Percentiles rank a stretch among this genome's conserved stretches.
Evolutionary conservation across 257 asterid species (phyloP).

Genomic region (Gentiana straminea): DNA sequence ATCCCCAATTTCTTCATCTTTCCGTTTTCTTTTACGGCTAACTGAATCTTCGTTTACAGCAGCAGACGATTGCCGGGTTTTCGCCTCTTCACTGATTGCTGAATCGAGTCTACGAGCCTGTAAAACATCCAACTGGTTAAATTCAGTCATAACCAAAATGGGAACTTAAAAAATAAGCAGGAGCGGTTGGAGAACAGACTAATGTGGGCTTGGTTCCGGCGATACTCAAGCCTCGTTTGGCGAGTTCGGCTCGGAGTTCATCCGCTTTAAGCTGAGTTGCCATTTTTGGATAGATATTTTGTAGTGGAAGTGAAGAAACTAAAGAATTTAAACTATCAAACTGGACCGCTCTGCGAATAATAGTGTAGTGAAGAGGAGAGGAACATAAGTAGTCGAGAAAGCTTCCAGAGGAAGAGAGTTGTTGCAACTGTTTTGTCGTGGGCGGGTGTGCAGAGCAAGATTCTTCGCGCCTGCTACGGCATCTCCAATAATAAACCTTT

Average conservation of each 20-base stretch:
- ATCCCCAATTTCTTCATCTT: conserved; percentile 23
- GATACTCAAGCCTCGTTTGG: conserved; percentile 67
- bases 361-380: neutral
- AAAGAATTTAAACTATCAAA: neutral
- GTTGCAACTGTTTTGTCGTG: neutral
- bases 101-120: conserved; percentile 67
- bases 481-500: no score
- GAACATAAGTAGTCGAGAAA: neutral
- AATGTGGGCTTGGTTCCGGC: conserved; percentile 59
- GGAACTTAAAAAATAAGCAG: neutral
- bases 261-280: conserved; percentile 48
- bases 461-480: conserved; percentile 14
- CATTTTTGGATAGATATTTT: neutral
- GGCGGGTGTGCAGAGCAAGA: conserved; percentile 16
- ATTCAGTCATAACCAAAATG: neutral
- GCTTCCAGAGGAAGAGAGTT: conserved; percentile 22
- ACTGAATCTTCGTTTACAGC: conserved; percentile 12
- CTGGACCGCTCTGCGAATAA: neutral
- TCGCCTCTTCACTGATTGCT: conserved; percentile 35
- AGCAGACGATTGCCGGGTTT: conserved; percentile 13
- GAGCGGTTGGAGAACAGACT: conserved; percentile 16
- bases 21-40: conserved; percentile 41
- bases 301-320: neutral
- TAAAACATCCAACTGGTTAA: conserved; percentile 1
- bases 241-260: conserved; percentile 50